These are phyloP conservation scores for Arabidopsis suecica DNA, from an alignment of 345 rosid genomes.

Conservation along the genomic window DNA sequence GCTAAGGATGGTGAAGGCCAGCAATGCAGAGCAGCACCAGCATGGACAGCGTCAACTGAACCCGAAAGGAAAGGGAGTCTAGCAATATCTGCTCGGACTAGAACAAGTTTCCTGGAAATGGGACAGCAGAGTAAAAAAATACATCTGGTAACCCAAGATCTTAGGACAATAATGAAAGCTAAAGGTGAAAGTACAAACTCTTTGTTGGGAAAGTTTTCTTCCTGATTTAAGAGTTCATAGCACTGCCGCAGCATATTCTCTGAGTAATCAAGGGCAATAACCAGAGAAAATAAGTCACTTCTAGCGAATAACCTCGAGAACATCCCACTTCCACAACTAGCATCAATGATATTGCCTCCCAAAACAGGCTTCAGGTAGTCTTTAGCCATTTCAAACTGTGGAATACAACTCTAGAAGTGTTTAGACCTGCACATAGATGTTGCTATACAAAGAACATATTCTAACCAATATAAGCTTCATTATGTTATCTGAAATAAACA, in stretches of 20 bases:
- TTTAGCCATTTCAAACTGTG: constrained; percentile 83
- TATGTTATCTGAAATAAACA: no score
- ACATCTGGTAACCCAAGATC: constrained; percentile 10
- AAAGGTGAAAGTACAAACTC: constrained; percentile 54
- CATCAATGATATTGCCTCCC: constrained; percentile 84
- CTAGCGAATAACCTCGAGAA: constrained; percentile 79
- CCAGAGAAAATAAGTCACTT: constrained; percentile 72
- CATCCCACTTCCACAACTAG: constrained; percentile 93
- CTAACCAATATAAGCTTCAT: background rate
- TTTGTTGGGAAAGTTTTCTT: constrained; percentile 66
- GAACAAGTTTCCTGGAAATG: constrained; percentile 60
- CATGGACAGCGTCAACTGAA: constrained; percentile 86
- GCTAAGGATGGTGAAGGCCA: constrained; percentile 93
- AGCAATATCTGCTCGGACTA: constrained; percentile 91
- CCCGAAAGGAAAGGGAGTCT: constrained; percentile 78
- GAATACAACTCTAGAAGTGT: constrained; percentile 18
- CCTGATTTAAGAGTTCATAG: constrained; percentile 64
- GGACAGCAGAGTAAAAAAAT: constrained; percentile 5
- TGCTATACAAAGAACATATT: background rate
- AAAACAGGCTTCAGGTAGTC: constrained; percentile 72
- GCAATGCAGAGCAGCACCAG: constrained; percentile 93
- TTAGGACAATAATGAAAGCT: background rate
- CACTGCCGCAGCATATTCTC: constrained; percentile 89
- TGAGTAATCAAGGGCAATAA: constrained; percentile 84
- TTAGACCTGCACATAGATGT: background rate